Evolutionary conservation across 2,329 filamentous ascomycete genomes (phyloP).

Genomic region (Ophiostoma sp.): DNA sequence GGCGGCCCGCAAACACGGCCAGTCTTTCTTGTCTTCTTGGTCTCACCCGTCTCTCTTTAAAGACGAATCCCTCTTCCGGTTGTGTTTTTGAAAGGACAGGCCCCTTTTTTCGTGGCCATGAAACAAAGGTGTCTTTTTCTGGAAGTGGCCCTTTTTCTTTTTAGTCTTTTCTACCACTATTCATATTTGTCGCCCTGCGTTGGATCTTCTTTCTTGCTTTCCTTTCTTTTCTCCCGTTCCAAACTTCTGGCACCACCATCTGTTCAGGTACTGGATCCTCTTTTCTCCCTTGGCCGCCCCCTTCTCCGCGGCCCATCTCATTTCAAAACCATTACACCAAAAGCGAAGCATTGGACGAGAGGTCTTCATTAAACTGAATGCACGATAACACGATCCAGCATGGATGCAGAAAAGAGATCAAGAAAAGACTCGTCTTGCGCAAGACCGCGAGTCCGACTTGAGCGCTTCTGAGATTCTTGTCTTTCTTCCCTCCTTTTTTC

Average conservation of each 20-base stretch:
- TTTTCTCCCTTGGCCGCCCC: not conserved
- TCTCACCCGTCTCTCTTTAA: not conserved
- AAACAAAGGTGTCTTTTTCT: not conserved
- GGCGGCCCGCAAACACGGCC: conserved; percentile 1
- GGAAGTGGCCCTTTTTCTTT: not conserved
- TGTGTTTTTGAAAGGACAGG: not conserved
- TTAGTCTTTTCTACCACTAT: not conserved
- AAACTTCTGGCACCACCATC: not conserved
- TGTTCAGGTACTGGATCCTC: not conserved
- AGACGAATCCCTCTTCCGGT: not conserved
- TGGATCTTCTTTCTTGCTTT: not conserved
- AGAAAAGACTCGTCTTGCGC: not conserved
- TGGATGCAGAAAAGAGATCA: not conserved
- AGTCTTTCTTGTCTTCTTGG: not conserved
- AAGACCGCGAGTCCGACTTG: not conserved
- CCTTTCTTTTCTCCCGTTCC: not conserved
- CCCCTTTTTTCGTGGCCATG: conserved; percentile 5
- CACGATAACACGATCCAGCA: not conserved
- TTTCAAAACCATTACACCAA: not conserved
- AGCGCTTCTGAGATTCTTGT: not conserved
- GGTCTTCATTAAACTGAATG: not conserved
- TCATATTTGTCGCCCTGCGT: not conserved
- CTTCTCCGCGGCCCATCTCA: not conserved
- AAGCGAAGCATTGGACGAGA: conserved; percentile 12
- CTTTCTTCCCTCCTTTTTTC: not conserved